Conservation (phyloP, 2,329 filamentous ascomycete species). For the Emmonsiellopsis sp. region DNA sequence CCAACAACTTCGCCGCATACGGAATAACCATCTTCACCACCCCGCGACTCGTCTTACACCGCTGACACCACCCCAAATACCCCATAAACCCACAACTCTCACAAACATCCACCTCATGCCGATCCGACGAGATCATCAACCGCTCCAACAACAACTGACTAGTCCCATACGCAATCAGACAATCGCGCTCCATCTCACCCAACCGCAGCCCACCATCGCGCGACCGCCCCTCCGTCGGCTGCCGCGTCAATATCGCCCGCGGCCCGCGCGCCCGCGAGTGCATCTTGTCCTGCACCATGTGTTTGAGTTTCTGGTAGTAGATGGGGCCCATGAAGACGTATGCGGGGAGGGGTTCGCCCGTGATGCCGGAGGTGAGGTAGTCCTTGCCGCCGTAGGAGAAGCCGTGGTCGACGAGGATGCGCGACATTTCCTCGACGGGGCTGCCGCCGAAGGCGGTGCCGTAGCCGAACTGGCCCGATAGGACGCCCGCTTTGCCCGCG, state of each 20-base stretch:
- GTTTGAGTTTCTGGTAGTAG: conserved; percentile 98
- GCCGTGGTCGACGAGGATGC: conserved; percentile 73
- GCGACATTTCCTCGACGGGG: conserved; percentile 82
- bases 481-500: conserved; percentile 83
- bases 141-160: conserved; percentile 86
- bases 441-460: conserved; percentile 78
- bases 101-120: conserved; percentile 85
- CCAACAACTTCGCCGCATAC: conserved; percentile 90
- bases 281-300: conserved; percentile 99
- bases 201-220: conserved; percentile 84
- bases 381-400: conserved; percentile 98
- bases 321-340: conserved; percentile 99
- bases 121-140: conserved; percentile 89
- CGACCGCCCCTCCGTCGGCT: conserved; percentile 92
- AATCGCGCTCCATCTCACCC: conserved; percentile 98
- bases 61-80: conserved; percentile 89
- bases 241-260: conserved; percentile 81
- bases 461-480: conserved; percentile 79
- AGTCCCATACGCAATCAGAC: conserved; percentile 92
- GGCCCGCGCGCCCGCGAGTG: conserved; percentile 88
- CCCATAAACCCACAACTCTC: conserved; percentile 92
- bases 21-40: conserved; percentile 94
- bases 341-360: conserved; percentile 83
- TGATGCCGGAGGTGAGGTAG: conserved; percentile 90
- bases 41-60: conserved; percentile 73